phyloP scores from a whole-genome alignment of 2,329 filamentous ascomycete species.

The Colletotrichum orbiculare region DNA sequence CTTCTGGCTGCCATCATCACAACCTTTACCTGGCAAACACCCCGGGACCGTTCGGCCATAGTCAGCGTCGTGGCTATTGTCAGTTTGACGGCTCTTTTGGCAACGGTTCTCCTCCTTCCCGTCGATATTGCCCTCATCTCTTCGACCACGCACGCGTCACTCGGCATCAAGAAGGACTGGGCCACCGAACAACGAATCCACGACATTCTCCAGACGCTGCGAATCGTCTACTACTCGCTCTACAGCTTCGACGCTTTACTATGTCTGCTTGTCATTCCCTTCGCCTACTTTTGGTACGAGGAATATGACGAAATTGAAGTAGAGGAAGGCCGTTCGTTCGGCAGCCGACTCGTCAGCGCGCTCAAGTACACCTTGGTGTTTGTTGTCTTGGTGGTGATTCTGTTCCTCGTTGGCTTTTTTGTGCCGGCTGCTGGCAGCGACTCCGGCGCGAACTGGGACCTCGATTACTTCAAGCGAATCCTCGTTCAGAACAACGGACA shows the following conservation, averaged over 20 bases:
- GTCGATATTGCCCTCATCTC: conserved; percentile 97
- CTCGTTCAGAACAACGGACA: conserved; percentile 90
- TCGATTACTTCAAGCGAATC: conserved; percentile 92
- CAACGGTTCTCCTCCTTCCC: conserved; percentile 90
- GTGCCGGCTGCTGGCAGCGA: conserved; percentile 80
- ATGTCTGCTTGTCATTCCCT: conserved; percentile 90
- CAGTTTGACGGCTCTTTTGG: conserved; percentile 87
- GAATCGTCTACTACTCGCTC: conserved; percentile 90
- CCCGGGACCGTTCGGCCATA: conserved; percentile 83
- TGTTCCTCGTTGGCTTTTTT: conserved; percentile 96
- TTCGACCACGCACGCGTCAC: conserved; percentile 79
- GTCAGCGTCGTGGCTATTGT: conserved; percentile 89
- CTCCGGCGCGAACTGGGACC: conserved; percentile 75
- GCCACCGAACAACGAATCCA: conserved; percentile 85
- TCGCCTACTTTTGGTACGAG: conserved; percentile 98
- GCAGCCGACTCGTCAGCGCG: conserved; percentile 81
- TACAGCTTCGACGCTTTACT: conserved; percentile 93
- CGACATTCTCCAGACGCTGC: conserved; percentile 81
- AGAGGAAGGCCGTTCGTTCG: conserved; percentile 79
- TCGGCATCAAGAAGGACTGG: conserved; percentile 93
- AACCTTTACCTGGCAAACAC: conserved; percentile 90
- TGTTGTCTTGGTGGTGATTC: conserved; percentile 78
- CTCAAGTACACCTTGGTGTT: conserved; percentile 92
- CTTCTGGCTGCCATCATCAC: conserved; percentile 84
- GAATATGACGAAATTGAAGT: conserved; percentile 93